phyloP scores from a whole-genome alignment of 2,329 filamentous ascomycete genomes.

The Monosporascus sp. region DNA sequence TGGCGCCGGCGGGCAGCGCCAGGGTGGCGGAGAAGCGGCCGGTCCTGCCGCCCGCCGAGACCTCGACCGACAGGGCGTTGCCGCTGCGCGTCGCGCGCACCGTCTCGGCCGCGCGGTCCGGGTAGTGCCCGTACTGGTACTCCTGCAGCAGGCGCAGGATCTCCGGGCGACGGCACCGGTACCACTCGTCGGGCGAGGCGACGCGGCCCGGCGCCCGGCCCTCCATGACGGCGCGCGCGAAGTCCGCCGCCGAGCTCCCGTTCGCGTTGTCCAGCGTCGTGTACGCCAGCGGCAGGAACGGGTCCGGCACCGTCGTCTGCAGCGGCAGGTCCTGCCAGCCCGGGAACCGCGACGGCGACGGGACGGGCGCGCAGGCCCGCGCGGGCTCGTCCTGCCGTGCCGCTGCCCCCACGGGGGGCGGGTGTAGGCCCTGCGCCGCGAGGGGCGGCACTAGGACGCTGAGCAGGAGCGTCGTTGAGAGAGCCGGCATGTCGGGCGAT shows the following conservation, averaged over 20 bases:
- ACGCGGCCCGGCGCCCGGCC: slow-evolving; percentile 37
- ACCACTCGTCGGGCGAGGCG: slow-evolving; percentile 41
- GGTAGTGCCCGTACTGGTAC: slow-evolving; percentile 47
- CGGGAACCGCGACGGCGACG: slow-evolving; percentile 21
- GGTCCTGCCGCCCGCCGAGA: slow-evolving; percentile 37
- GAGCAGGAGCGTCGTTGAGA: not conserved
- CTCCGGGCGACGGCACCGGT: slow-evolving; percentile 42
- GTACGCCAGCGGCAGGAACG: slow-evolving; percentile 35
- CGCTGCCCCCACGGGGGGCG: not conserved
- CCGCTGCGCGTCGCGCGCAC: slow-evolving; percentile 41
- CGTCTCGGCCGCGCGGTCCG: slow-evolving; percentile 40
- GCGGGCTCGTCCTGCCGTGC: not conserved
- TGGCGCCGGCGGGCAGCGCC: slow-evolving; percentile 32
- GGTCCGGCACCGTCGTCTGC: slow-evolving; percentile 37
- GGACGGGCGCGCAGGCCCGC: slow-evolving; percentile 18
- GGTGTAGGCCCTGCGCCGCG: not conserved
- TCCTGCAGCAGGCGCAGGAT: slow-evolving; percentile 44
- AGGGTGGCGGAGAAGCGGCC: slow-evolving; percentile 38
- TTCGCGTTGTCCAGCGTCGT: slow-evolving; percentile 31
- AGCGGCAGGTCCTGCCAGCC: slow-evolving; percentile 30
- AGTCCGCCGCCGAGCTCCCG: slow-evolving; percentile 15
- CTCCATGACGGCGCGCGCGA: slow-evolving; percentile 28
- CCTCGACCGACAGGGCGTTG: slow-evolving; percentile 35
- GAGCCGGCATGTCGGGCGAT: not conserved
- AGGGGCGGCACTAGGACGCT: not conserved